Evolutionary conservation across 2,329 filamentous ascomycete genomes (phyloP), one percentile per base, ranked within the genome.

Genomic region (Cercospora sp.): DNA sequence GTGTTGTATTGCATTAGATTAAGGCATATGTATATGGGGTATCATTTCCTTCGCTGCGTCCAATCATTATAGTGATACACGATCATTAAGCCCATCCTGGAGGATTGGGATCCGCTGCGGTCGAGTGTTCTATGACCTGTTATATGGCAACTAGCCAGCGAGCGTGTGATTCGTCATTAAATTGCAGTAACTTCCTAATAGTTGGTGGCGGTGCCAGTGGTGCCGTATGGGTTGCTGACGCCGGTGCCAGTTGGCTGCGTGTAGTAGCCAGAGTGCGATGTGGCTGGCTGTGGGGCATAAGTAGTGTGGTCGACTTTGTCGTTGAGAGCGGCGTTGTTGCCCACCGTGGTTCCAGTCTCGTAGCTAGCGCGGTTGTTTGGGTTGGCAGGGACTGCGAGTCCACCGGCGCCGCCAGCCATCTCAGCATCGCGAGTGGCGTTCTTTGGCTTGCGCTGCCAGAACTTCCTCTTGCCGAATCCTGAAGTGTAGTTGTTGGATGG

Each of bases 401-500:
- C 72, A 55, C 71, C 74, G 65, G 74, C 76, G 24, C 73, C 74
- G 55, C 74, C 73, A 49, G 76, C 73, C 65, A 84, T 77, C 73
- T 86, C 85, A 26, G 82, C 78, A 64, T 86, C 81, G 9, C 74
- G 68, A 30, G 72, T 78, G 43, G 70, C 70, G 37, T 76, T 78
- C 71, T 75, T 77, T 43, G 75, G 75, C 71, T 79, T 80, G 64
- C 78, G 49, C 66, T 72, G 73, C 73, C 66, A 75, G 58, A 68
- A 73, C 71, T 69, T 71, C 71, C 71, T 80, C 70, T 81, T 81
- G 72, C 83, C 85, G 32, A 81, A 84, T 63, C 88, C 88, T 49
- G 82, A 83, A 32, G 90, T 91, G 82, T 93, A 93, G 80, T 87
- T 84, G 82, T 90, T 91, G 71, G 81, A 79, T 24, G 89, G 89